A percentile compares a stretch with the other conserved stretches of the same genome.
phyloP scores from a whole-genome alignment of 2,329 filamentous ascomycete species.

The Juglanconis sp. region DNA sequence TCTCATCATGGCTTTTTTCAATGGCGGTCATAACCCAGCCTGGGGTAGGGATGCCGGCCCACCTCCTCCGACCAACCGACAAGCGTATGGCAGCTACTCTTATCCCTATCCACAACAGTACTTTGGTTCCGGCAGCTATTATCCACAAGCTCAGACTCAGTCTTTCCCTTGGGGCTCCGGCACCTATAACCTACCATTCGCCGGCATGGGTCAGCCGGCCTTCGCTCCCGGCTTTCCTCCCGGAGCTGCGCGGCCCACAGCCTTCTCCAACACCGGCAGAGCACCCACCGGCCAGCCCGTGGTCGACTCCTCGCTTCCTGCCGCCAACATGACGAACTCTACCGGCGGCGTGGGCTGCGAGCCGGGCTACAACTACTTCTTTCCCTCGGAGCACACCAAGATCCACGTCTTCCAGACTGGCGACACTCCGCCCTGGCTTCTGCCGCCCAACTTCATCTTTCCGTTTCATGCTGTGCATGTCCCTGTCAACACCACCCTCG shows the following conservation, averaged over 20 bases:
- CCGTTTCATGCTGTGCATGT: constrained; percentile 50
- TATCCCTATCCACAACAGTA: not conserved
- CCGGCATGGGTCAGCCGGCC: constrained; percentile 12
- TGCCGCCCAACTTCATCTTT: constrained; percentile 38
- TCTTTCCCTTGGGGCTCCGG: not conserved
- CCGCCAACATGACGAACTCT: constrained; percentile 53
- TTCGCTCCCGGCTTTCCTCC: not conserved
- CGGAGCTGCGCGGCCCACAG: constrained; percentile 14
- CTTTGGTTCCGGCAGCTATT: not conserved
- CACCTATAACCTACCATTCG: not conserved
- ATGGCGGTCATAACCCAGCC: constrained; percentile 6
- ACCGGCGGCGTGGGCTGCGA: constrained; percentile 57
- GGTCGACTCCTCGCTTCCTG: constrained; percentile 45
- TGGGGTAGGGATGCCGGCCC: constrained; percentile 8
- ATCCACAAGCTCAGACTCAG: not conserved
- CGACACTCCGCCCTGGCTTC: constrained; percentile 50
- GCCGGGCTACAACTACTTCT: constrained; percentile 63
- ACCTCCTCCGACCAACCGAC: not conserved
- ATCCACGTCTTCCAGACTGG: constrained; percentile 54
- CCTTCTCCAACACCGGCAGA: constrained; percentile 31
- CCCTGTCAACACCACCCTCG: constrained; percentile 50
- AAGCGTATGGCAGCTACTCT: not conserved
- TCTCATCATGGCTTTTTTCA: not conserved
- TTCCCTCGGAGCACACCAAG: constrained; percentile 55
- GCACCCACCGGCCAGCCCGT: constrained; percentile 39